Conservation (phyloP, 2,329 filamentous ascomycete species). For the Aspergillus bombycis region DNA sequence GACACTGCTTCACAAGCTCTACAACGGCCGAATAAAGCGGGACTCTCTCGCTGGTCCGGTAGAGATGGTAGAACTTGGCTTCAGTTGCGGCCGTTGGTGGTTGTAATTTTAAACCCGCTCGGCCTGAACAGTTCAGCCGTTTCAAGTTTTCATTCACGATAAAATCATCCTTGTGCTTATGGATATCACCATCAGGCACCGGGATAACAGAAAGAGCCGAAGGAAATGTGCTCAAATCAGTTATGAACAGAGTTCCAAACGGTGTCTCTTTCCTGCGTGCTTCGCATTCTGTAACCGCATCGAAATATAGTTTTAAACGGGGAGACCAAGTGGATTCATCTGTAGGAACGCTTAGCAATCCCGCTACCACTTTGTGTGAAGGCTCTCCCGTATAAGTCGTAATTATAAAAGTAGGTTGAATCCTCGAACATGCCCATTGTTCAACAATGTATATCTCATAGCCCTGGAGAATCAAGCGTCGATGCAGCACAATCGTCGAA, state of each 20-base stretch:
- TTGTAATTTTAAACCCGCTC: conserved; percentile 79
- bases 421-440: conserved; percentile 94
- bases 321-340: conserved; percentile 81
- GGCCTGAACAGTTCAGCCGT: conserved; percentile 85
- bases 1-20: conserved; percentile 88
- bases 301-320: conserved; percentile 80
- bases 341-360: conserved; percentile 78
- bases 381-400: conserved; percentile 90
- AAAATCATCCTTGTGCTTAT: conserved; percentile 78
- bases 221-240: conserved; percentile 88
- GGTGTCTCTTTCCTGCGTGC: conserved; percentile 80
- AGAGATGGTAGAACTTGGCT: conserved; percentile 89
- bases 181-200: conserved; percentile 83
- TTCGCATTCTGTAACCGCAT: conserved; percentile 81
- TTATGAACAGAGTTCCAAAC: conserved; percentile 86
- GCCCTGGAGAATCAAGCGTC: conserved; percentile 70
- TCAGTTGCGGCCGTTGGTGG: conserved; percentile 79
- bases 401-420: conserved; percentile 87
- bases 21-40: conserved; percentile 76
- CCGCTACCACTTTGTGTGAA: conserved; percentile 75
- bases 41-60: conserved; percentile 82
- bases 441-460: conserved; percentile 95
- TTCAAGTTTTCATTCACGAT: conserved; percentile 95
- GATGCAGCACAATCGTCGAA: conserved; percentile 73
- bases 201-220: conserved; percentile 90